Conservation (phyloP, 129 eudicot species). For the Calendula officinalis region DNA sequence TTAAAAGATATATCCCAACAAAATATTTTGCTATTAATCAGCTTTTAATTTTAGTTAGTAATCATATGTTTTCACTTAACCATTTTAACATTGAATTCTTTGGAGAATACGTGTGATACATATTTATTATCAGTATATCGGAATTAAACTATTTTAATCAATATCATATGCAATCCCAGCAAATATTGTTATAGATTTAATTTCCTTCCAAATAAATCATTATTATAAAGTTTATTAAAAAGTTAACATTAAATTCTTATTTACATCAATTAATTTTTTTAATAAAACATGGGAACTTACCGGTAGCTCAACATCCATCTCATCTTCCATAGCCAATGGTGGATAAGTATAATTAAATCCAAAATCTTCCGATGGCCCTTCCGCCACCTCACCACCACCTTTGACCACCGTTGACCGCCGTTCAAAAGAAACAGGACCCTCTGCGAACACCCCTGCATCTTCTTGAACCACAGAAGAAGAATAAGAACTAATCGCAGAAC, state of each 20-base stretch:
- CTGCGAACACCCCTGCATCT: conserved; percentile 9
- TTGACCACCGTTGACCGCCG: conserved; percentile 27
- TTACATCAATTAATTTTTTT: too few species aligned
- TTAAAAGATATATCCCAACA: background rate
- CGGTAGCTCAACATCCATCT: conserved; percentile 38
- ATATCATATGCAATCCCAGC: too few species aligned
- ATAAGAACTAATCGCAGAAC: conserved; percentile 23
- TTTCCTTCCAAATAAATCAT: too few species aligned
- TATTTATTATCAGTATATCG: too few species aligned
- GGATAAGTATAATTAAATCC: conserved; percentile 28
- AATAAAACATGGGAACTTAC: conserved; percentile 14
- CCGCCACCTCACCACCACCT: conserved; percentile 34
- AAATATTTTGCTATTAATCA: background rate
- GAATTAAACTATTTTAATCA: too few species aligned
- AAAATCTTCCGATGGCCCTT: conserved; percentile 26
- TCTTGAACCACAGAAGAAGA: conserved; percentile 2
- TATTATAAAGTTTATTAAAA: too few species aligned
- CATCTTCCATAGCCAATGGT: conserved; percentile 41
- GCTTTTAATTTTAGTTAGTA: background rate
- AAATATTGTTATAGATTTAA: too few species aligned
- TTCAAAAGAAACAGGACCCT: conserved; percentile 23
- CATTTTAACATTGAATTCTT: too few species aligned
- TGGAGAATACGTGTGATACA: too few species aligned
- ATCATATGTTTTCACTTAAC: background rate
- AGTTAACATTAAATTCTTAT: too few species aligned